phyloP scores from a whole-genome alignment of 2,329 filamentous ascomycete genomes.

The Trichothecium sympodiale region DNA sequence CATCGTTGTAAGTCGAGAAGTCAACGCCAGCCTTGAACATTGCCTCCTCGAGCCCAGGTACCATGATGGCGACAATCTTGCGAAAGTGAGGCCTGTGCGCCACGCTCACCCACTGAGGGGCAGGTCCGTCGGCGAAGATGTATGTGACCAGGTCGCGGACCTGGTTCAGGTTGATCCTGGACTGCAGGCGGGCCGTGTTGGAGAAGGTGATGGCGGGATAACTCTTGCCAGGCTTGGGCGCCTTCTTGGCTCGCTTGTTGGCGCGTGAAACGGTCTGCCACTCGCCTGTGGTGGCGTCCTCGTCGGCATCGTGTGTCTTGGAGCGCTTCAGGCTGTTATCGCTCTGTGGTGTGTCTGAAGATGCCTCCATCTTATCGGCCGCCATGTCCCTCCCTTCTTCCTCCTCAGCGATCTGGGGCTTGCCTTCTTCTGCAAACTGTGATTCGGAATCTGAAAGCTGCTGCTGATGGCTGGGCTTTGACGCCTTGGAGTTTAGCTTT shows the following conservation, averaged over 20 bases:
- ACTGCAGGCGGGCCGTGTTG: slow-evolving; percentile 44
- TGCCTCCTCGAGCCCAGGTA: slow-evolving; percentile 79
- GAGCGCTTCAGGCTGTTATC: slow-evolving; percentile 36
- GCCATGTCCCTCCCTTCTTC: background rate
- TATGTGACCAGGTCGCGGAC: slow-evolving; percentile 55
- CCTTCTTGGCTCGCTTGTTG: slow-evolving; percentile 50
- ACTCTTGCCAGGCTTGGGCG: slow-evolving; percentile 38
- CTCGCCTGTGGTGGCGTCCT: slow-evolving; percentile 22
- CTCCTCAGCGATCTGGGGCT: background rate
- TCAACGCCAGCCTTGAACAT: slow-evolving; percentile 65
- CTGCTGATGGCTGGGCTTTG: slow-evolving; percentile 1
- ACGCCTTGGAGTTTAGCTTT: slow-evolving; percentile 9
- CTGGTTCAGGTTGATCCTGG: slow-evolving; percentile 51
- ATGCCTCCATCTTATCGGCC: slow-evolving; percentile 1
- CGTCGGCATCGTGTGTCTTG: slow-evolving; percentile 32
- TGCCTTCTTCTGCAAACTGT: too few species aligned
- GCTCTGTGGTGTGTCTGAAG: slow-evolving; percentile 10
- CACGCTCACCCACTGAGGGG: slow-evolving; percentile 55
- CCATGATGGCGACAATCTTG: slow-evolving; percentile 83
- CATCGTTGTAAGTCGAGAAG: slow-evolving; percentile 33
- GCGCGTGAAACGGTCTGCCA: slow-evolving; percentile 46
- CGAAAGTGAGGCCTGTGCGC: slow-evolving; percentile 51
- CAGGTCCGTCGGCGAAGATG: slow-evolving; percentile 53
- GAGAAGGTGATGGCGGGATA: slow-evolving; percentile 52
- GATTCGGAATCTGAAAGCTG: too few species aligned